Base-by-base conservation (phyloP, 139 green algal species). In the Penium margaritaceum region DNA sequence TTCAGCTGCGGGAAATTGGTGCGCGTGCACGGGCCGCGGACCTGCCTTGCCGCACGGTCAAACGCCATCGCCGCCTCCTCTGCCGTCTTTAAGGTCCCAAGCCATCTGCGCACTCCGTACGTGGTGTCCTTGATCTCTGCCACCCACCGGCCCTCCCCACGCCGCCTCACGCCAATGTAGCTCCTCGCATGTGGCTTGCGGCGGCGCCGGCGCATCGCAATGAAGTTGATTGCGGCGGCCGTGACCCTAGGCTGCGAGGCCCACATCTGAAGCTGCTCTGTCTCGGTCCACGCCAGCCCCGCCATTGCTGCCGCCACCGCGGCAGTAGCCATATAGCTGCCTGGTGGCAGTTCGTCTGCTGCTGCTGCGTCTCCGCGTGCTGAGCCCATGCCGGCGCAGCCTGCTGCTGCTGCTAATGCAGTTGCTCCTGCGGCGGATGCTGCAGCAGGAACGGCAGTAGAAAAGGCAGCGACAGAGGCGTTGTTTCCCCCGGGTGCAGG, bases 1-100 rank as follows among this genome's bases (percentile, higher is more conserved):
- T 69, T 27, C 0, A n/a, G 35, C 6, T 68, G 35, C 1, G 75
- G 64, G 74, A 90, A 92, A 69, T 92, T 91, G 9, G 84, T 88
- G 5, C 87, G 75, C 1, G 87, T 85, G 66, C 84, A 87, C 0
- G 63, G 57, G 37, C 90, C 90, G 1, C 86, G 68, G 41, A 85
- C 88, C 37, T 86, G 84, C 15, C 81, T 29, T 12, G 78, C 72
- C 1, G 81, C 77, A 1, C 35, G 30, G 60, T 86, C 81, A 39
- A 78, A 81, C 53, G 44, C 74, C 34, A 67, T 34, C 2, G 74
- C 74, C 1, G 74, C 74, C 38, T 66, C 74, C 37, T 78, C 67
- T 17, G 68, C 27, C 14, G 68, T 74, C 17, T 81, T 30, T 15
- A 70, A 80, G 0, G 66, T 69, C 1, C 47, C 47, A 0, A 77